phyloP scores from a whole-genome alignment of 225 moss, liverwort and hornwort genomes.

The Pseudisothecium myosuroides region DNA sequence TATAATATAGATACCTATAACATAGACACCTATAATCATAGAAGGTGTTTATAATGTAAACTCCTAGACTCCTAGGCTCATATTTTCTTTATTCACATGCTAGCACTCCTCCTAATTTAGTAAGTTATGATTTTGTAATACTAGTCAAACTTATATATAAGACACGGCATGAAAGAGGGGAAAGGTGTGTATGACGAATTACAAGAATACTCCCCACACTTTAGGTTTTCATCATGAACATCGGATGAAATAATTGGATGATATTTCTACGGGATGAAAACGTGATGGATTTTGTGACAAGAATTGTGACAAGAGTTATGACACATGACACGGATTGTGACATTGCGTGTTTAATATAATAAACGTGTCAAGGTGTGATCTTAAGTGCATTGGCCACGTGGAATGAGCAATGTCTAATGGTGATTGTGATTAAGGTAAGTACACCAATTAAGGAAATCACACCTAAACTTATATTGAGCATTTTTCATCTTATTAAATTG shows the following conservation, averaged over 20 bases:
- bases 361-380: neutral
- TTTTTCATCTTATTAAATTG: neutral
- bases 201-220: accelerated
- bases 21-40: too few species aligned
- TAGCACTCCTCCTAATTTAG: neutral
- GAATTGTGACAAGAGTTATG: neutral
- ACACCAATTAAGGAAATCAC: neutral
- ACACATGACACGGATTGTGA: accelerated
- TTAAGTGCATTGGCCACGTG: neutral
- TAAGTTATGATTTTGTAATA: too few species aligned
- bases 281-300: accelerated
- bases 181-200: neutral
- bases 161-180: accelerated
- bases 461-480: too few species aligned
- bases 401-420: neutral
- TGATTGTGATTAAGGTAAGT: neutral
- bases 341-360: neutral
- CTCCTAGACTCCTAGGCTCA: too few species aligned
- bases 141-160: neutral
- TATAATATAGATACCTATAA: too few species aligned
- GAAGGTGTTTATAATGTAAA: too few species aligned
- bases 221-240: neutral
- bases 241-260: neutral
- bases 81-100: too few species aligned
- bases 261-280: neutral